phyloP scores from a whole-genome alignment of 2,329 filamentous ascomycete genomes.

The Sarocladiaceae sp. region DNA sequence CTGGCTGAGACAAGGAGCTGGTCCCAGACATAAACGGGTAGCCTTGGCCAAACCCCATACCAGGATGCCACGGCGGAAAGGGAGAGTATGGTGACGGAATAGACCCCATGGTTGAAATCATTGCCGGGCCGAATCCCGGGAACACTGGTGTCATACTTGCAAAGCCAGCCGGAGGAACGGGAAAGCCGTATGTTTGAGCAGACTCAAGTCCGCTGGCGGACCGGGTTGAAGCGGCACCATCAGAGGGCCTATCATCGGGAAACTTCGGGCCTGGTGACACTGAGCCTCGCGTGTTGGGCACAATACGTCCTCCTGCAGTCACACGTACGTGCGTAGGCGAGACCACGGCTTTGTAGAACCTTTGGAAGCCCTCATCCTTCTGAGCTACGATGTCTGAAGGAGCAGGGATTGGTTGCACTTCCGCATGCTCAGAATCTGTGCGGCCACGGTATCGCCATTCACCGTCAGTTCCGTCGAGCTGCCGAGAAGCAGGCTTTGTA shows the following conservation, averaged over 20 bases:
- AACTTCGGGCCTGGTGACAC: slow-evolving; percentile 48
- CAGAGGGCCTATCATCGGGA: slow-evolving; percentile 32
- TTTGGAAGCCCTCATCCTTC: slow-evolving; percentile 58
- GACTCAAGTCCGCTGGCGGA: slow-evolving; percentile 12
- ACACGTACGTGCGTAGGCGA: slow-evolving; percentile 62
- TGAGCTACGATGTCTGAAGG: slow-evolving; percentile 48
- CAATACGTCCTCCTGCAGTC: slow-evolving; percentile 60
- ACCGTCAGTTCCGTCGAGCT: slow-evolving; percentile 33
- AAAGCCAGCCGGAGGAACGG: slow-evolving; percentile 21
- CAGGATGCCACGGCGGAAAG: slow-evolving; percentile 35
- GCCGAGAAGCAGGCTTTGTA: slow-evolving; percentile 18
- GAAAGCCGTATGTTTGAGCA: slow-evolving; percentile 13
- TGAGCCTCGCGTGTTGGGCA: slow-evolving; percentile 54
- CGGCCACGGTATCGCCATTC: slow-evolving; percentile 41
- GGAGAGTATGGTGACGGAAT: slow-evolving; percentile 26
- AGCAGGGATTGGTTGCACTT: slow-evolving; percentile 44
- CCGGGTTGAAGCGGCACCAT: slow-evolving; percentile 16
- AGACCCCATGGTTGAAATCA: slow-evolving; percentile 23
- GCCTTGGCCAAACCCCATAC: slow-evolving; percentile 19
- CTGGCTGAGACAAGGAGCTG: neutral
- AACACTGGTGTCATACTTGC: slow-evolving; percentile 24
- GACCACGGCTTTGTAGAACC: slow-evolving; percentile 61
- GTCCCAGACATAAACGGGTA: slow-evolving; percentile 18
- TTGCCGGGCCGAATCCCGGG: slow-evolving; percentile 23
- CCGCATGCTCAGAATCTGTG: slow-evolving; percentile 34